These are phyloP conservation scores for Thraustochytrium striatum DNA, from an alignment of 352 stramenopile species.

Conservation along the genomic window DNA sequence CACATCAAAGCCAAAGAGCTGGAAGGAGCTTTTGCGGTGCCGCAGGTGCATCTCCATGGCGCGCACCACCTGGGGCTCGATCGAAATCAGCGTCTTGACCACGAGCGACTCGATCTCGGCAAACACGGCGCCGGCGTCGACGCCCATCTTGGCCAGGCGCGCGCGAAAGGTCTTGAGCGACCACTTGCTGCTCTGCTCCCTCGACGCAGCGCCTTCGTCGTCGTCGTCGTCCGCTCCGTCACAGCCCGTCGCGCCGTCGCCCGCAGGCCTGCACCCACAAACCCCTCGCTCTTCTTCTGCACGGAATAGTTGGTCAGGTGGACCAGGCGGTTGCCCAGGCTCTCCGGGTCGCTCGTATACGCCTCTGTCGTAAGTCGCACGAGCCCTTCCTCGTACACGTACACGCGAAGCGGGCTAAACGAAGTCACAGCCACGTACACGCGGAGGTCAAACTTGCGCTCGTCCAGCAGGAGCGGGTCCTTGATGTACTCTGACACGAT, in stretches of 20 bases:
- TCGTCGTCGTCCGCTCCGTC: not conserved
- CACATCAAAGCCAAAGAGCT: constrained; percentile 90
- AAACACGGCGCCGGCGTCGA: constrained; percentile 8
- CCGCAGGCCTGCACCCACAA: not conserved
- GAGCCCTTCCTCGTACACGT: constrained; percentile 87
- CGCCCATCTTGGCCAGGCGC: constrained; percentile 25
- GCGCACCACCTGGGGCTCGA: constrained; percentile 45
- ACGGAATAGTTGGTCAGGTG: constrained; percentile 61
- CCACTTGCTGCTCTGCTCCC: constrained; percentile 4
- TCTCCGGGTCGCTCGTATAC: constrained; percentile 65
- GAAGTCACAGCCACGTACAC: constrained; percentile 71
- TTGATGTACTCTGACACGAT: constrained; percentile 58
- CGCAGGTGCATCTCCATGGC: constrained; percentile 84
- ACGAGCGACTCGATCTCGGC: constrained; percentile 10
- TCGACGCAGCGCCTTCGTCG: not conserved
- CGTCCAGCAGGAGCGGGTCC: constrained; percentile 57
- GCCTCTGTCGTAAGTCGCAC: constrained; percentile 75
- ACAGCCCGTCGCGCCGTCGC: not conserved
- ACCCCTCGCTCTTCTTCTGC: constrained; percentile 51
- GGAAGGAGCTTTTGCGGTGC: constrained; percentile 83
- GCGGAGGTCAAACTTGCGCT: constrained; percentile 60
- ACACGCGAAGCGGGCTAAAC: constrained; percentile 83
- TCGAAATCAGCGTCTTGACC: constrained; percentile 41
- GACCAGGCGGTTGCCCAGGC: constrained; percentile 59
- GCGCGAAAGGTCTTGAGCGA: constrained; percentile 31